phyloP scores from a whole-genome alignment of 768 basidiomycete genomes.

The Tricholoma furcatifolium region DNA sequence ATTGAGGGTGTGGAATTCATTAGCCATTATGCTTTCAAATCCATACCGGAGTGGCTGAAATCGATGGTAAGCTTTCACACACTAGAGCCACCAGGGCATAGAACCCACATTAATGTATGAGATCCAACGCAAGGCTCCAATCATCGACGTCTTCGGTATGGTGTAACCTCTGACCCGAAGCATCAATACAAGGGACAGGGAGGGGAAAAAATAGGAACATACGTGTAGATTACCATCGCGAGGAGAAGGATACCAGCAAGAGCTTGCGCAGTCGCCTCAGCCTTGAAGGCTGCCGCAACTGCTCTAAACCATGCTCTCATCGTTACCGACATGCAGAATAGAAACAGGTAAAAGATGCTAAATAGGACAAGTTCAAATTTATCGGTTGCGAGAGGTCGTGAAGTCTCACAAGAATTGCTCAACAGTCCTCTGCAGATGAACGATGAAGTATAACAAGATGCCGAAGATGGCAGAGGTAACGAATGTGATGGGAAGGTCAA shows the following conservation, averaged over 20 bases:
- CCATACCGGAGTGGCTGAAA: constrained; percentile 64
- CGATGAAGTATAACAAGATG: constrained; percentile 61
- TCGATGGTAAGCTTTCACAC: neutral
- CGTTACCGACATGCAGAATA: constrained; percentile 55
- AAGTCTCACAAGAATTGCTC: constrained; percentile 63
- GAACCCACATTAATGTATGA: constrained; percentile 55
- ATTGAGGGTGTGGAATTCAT: constrained; percentile 76
- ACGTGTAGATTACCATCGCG: constrained; percentile 53
- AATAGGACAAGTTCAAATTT: neutral
- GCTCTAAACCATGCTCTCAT: constrained; percentile 80
- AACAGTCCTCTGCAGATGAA: constrained; percentile 51
- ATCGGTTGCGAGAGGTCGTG: neutral
- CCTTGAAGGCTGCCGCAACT: constrained; percentile 57
- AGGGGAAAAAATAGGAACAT: constrained; percentile 26
- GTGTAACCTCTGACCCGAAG: constrained; percentile 41
- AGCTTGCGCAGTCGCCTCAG: constrained; percentile 62
- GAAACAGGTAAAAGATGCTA: constrained; percentile 59
- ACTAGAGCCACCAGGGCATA: too few relatives aligned
- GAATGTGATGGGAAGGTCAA: constrained; percentile 60
- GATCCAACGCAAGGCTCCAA: constrained; percentile 69
- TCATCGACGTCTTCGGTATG: constrained; percentile 62
- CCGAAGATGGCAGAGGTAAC: constrained; percentile 42
- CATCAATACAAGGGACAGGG: neutral
- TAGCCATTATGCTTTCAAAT: constrained; percentile 74
- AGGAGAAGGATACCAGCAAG: constrained; percentile 44